Evolutionary conservation across 177 flowering plant genomes (phyloP).

Genomic region (Telopea speciosissima): DNA sequence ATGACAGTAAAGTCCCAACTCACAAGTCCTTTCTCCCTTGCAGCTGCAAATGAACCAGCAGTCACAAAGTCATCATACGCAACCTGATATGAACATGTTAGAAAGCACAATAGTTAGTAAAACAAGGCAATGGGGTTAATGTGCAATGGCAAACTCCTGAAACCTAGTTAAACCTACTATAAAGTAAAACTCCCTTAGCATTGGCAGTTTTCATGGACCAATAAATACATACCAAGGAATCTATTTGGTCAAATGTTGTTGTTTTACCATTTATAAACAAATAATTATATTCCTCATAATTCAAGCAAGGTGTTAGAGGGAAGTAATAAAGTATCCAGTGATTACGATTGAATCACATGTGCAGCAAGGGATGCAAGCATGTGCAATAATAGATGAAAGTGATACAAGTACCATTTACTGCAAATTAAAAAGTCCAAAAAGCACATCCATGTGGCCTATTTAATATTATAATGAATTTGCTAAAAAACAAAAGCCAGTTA

Average conservation of each 20-base stretch:
- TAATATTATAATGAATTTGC: no score
- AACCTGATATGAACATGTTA: slow-evolving; percentile 42
- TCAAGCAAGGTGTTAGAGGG: no score
- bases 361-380: background rate
- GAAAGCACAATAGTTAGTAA: background rate
- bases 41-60: slow-evolving; percentile 82
- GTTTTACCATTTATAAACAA: background rate
- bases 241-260: background rate
- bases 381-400: background rate
- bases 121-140: background rate
- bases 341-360: background rate
- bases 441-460: background rate
- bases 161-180: background rate
- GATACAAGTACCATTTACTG: background rate
- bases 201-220: background rate
- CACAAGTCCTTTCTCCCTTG: slow-evolving; percentile 95
- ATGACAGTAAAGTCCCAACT: slow-evolving; percentile 29
- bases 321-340: background rate
- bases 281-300: background rate
- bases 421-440: background rate
- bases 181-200: background rate
- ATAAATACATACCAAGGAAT: background rate
- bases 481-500: no score
- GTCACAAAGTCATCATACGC: slow-evolving; percentile 88
- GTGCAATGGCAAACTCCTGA: background rate